Base-by-base conservation (phyloP, 2,329 filamentous ascomycete species). In the Cyphellophora europaea region DNA sequence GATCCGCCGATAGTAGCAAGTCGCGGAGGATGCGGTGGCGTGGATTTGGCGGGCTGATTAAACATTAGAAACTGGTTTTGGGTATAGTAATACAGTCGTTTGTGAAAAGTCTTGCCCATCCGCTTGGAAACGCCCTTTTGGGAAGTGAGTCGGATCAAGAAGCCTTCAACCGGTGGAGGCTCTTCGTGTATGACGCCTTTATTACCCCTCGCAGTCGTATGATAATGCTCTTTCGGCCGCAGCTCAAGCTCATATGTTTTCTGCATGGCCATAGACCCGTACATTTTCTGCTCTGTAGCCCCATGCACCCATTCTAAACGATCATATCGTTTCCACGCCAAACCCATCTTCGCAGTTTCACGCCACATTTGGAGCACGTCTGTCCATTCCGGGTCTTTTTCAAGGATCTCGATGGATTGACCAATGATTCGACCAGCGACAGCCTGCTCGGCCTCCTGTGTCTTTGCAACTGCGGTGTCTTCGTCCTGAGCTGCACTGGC, bases 251-350 rank as follows among this genome's bases (percentile, higher is more conserved):
- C 76, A 49, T 82, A 77, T 3, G 76, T 74, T 32, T 67, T 69
- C 43, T 72, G 63, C 76, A 82, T 79, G 19, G 74, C 77, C 43
- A 81, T 74, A 0, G 75, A 72, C 21, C 77, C 77, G 43, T 79
- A 79, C 77, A 82, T 82, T 41, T 72, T 74, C 44, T 74, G 67
- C 50, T 82, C 77, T 35, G 79, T 77, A 8, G 63, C 62, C 11
- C 77, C 77, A 52, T 78, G 68, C 4, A 82, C 63, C 77, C 77
- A 82, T 55, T 82, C 77, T 11, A 82, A 58, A 15, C 77, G 66
- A 48, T 82, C 77, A 49, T 81, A 82, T 30, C 77, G 65, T 53
- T 77, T 78, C 77, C 77, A 82, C 3, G 74, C 77, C 31, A 82
- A 63, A 3, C 77, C 77, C 51, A 81, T 73, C 16, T 69, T 69